Conservation (phyloP, 129 eudicot species). For the Calendula officinalis region DNA sequence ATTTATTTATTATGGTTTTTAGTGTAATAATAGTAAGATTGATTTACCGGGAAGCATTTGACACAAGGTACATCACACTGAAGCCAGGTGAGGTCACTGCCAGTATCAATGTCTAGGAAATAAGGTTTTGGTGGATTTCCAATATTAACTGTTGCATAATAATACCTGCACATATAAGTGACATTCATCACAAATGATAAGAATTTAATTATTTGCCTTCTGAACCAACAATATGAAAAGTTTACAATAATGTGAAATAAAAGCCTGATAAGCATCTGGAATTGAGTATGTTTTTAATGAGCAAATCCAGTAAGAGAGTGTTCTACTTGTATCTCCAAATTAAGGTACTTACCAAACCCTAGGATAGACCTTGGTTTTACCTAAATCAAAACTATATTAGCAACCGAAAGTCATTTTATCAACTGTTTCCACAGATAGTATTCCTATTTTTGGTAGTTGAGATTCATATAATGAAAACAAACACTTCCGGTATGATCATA, state of each 20-base stretch:
- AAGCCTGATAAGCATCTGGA: too few species aligned
- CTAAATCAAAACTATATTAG: neutral
- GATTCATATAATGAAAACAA: neutral
- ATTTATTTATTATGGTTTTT: neutral
- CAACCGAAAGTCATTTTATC: neutral
- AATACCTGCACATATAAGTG: slow-evolving; percentile 44
- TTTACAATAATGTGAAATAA: too few species aligned
- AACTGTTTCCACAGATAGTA: neutral
- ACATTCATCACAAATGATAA: slow-evolving; percentile 1
- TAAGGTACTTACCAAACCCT: too few species aligned
- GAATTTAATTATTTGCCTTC: neutral
- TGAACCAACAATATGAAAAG: too few species aligned
- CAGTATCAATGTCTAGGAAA: slow-evolving; percentile 73
- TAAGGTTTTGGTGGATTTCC: slow-evolving; percentile 70
- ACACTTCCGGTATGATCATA: neutral
- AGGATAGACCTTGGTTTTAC: neutral
- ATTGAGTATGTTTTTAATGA: too few species aligned
- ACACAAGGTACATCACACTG: slow-evolving; percentile 70
- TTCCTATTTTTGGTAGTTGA: too few species aligned
- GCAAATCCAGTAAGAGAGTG: too few species aligned
- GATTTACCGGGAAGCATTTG: slow-evolving; percentile 49
- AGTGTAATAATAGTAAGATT: neutral
- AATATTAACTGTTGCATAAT: slow-evolving; percentile 49
- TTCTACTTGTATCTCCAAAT: too few species aligned
- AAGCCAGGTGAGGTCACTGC: slow-evolving; percentile 83